These are phyloP conservation scores for Friedmanniomyces simplex DNA, from an alignment of 495 filamentous ascomycete genomes.

Conservation along the genomic window DNA sequence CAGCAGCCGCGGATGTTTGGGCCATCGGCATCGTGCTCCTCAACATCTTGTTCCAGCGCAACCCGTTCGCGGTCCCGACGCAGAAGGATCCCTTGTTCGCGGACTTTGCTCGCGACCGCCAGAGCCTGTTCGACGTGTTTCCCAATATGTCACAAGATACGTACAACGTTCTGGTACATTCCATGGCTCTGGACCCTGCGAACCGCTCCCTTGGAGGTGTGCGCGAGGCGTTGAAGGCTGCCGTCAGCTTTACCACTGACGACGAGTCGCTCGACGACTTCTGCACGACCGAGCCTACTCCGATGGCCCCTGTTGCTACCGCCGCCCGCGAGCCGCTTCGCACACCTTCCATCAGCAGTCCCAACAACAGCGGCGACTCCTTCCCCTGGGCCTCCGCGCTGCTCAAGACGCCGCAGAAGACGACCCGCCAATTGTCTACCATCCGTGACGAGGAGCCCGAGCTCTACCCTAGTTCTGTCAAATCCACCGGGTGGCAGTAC, in stretches of 20 bases:
- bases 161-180: slow-evolving; percentile 79
- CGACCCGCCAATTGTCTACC: slow-evolving; percentile 72
- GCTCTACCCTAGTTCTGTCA: slow-evolving; percentile 63
- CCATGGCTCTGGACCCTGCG: slow-evolving; percentile 77
- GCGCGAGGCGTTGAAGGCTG: slow-evolving; percentile 62
- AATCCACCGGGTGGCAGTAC: slow-evolving; percentile 41
- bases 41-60: slow-evolving; percentile 91
- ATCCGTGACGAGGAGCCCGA: slow-evolving; percentile 80
- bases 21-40: slow-evolving; percentile 90
- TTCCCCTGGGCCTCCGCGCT: slow-evolving; percentile 95
- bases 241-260: slow-evolving; percentile 87
- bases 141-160: slow-evolving; percentile 97
- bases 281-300: slow-evolving; percentile 63
- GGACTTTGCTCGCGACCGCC: slow-evolving; percentile 83
- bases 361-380: slow-evolving; percentile 65
- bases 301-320: slow-evolving; percentile 54
- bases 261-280: slow-evolving; percentile 89
- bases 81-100: slow-evolving; percentile 79
- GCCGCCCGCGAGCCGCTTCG: slow-evolving; percentile 91
- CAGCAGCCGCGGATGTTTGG: slow-evolving; percentile 91
- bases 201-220: slow-evolving; percentile 74
- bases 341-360: slow-evolving; percentile 88
- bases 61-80: slow-evolving; percentile 82
- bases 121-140: slow-evolving; percentile 96
- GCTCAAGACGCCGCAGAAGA: slow-evolving; percentile 61